Percentiles rank a stretch among this genome's conserved stretches.
phyloP scores from a whole-genome alignment of 257 asterid genomes.

The Thymus quinquecostatus region DNA sequence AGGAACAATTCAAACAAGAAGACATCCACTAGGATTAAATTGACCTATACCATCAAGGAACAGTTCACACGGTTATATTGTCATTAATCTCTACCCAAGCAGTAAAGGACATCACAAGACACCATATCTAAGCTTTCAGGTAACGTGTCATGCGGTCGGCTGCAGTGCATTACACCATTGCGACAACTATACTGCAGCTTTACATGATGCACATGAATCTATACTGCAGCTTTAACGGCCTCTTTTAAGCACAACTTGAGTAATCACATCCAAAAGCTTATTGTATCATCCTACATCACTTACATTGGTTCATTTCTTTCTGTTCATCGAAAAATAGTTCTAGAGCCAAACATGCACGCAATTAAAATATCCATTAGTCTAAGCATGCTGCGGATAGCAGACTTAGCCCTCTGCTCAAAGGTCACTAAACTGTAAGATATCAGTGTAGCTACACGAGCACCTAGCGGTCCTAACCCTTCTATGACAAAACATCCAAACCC shows the following conservation, averaged over 20 bases:
- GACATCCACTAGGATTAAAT: not conserved
- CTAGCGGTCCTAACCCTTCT: not conserved
- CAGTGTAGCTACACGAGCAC: not conserved
- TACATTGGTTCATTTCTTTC: not conserved
- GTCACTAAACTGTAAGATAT: not conserved
- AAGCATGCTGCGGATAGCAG: slow-evolving; percentile 10
- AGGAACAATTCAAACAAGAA: not conserved
- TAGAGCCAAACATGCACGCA: slow-evolving; percentile 7
- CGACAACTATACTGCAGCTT: not conserved
- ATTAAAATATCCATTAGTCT: not conserved
- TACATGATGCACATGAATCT: not conserved
- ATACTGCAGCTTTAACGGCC: not conserved
- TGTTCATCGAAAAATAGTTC: slow-evolving; percentile 7
- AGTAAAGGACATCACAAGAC: not conserved
- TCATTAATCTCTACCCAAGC: not conserved
- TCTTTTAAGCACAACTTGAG: not conserved
- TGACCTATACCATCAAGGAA: not conserved
- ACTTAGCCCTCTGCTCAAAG: not conserved
- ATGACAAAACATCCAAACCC: too few relatives aligned
- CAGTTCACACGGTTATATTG: not conserved
- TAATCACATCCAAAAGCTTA: slow-evolving; percentile 1
- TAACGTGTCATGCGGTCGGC: not conserved
- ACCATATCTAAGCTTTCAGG: not conserved
- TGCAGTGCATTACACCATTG: not conserved
- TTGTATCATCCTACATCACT: not conserved